phyloP scores from a whole-genome alignment of 495 filamentous ascomycete species.

The Margaritispora aquatica region DNA sequence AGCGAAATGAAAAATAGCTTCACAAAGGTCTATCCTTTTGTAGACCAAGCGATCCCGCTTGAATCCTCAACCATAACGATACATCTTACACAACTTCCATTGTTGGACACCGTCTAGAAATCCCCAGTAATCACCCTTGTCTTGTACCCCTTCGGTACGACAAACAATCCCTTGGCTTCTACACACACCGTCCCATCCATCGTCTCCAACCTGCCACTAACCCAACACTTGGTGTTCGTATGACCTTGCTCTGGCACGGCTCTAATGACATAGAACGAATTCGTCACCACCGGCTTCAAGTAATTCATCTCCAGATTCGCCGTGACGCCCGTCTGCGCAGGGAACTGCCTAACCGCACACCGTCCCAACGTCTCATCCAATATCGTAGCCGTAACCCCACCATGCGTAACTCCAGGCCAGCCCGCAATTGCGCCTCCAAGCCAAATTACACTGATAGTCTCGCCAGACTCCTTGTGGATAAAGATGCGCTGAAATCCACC shows the following conservation, averaged over 20 bases:
- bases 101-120: background rate
- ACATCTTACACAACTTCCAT: background rate
- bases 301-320: conserved; percentile 63
- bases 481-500: conserved; percentile 45
- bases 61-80: background rate
- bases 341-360: conserved; percentile 38
- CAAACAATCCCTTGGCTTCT: conserved; percentile 55
- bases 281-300: conserved; percentile 46
- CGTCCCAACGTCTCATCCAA: conserved; percentile 60
- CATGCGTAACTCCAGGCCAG: conserved; percentile 75
- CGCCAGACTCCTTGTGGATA: conserved; percentile 32
- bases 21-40: background rate
- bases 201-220: conserved; percentile 47
- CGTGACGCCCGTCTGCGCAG: conserved; percentile 43
- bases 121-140: background rate
- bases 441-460: conserved; percentile 47
- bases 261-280: conserved; percentile 59
- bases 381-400: conserved; percentile 64
- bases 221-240: conserved; percentile 58
- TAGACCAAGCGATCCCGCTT: background rate
- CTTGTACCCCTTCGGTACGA: conserved; percentile 31
- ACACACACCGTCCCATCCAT: conserved; percentile 46
- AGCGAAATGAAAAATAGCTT: no score
- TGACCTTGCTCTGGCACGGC: conserved; percentile 38
- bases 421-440: conserved; percentile 58